phyloP scores from a whole-genome alignment of 257 asterid species.

The Solanum okadae region DNA sequence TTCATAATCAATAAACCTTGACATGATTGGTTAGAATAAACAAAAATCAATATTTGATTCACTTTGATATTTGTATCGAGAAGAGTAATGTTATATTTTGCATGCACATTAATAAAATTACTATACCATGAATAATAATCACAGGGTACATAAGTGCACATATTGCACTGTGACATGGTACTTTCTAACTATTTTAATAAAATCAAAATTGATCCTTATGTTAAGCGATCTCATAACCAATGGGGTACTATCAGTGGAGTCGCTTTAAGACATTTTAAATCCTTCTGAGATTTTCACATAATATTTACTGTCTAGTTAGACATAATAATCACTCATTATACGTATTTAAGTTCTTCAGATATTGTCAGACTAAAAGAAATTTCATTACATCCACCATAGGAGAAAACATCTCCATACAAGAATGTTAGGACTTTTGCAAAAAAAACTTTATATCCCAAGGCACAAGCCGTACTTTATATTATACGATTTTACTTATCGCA shows the following conservation, averaged over 20 bases:
- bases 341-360: background rate
- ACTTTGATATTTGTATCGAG: background rate
- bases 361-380: background rate
- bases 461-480: background rate
- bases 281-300: background rate
- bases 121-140: background rate
- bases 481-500: background rate
- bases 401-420: background rate
- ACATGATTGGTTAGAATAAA: background rate
- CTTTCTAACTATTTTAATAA: background rate
- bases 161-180: background rate
- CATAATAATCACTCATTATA: background rate
- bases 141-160: background rate
- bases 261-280: background rate
- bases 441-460: background rate
- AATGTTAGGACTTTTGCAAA: background rate
- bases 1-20: background rate
- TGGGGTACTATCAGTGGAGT: background rate
- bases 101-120: background rate
- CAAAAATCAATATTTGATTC: background rate
- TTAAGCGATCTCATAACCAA: background rate
- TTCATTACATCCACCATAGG: background rate
- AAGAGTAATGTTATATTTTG: background rate
- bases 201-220: background rate
- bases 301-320: background rate